A percentile compares a stretch with the other conserved stretches of the same genome.
Conservation (phyloP, 768 basidiomycete genomes). For the Sarcomyxa edulis region DNA sequence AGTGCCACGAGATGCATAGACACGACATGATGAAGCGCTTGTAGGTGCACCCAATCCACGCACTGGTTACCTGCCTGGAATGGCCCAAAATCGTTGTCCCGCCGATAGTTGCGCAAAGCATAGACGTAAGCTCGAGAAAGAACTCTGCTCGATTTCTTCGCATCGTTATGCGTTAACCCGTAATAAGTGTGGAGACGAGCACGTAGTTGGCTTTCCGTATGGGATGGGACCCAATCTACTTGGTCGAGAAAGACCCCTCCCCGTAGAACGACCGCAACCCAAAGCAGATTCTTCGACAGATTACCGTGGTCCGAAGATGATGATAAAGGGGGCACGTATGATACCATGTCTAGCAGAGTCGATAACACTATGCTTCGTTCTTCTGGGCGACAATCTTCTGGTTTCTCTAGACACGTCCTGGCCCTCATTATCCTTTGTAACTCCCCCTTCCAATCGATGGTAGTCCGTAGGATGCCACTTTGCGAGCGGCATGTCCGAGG, state of each 20-base stretch:
- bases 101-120: constrained; percentile 50
- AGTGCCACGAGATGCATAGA: constrained; percentile 46
- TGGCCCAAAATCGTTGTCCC: constrained; percentile 51
- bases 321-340: constrained; percentile 31
- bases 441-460: constrained; percentile 47
- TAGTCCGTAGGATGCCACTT: constrained; percentile 22
- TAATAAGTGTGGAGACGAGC: constrained; percentile 51
- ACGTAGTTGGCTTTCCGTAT: constrained; percentile 29
- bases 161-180: constrained; percentile 47
- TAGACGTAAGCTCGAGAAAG: constrained; percentile 56
- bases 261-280: constrained; percentile 40
- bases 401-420: constrained; percentile 36
- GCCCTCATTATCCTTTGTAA: constrained; percentile 55
- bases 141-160: constrained; percentile 22
- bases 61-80: constrained; percentile 36
- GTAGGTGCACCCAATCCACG: constrained; percentile 60
- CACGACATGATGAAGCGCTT: constrained; percentile 50
- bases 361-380: constrained; percentile 39
- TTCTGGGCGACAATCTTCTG: constrained; percentile 27
- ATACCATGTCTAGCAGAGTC: constrained; percentile 48
- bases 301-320: constrained; percentile 16
- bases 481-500: constrained; percentile 43
- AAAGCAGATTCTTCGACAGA: constrained; percentile 46
- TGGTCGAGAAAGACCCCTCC: constrained; percentile 41
- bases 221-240: constrained; percentile 10